Percentiles rank a stretch among this genome's conserved stretches.
These are phyloP conservation scores for Dovyalis caffra DNA, from an alignment of 345 rosid species.

Conservation along the genomic window DNA sequence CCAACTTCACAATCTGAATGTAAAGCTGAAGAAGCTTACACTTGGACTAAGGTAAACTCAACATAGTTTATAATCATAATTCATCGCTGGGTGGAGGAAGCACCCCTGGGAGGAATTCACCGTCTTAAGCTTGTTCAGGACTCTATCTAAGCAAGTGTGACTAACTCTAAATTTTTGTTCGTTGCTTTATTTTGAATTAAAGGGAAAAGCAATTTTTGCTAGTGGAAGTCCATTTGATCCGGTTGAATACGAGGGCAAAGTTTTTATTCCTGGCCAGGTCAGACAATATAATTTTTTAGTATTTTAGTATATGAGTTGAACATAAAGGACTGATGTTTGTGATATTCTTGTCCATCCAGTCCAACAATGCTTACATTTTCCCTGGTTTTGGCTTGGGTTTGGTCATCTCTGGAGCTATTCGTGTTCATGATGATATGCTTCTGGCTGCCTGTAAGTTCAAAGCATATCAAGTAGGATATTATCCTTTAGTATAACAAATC, in stretches of 20 bases:
- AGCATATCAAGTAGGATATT: not conserved
- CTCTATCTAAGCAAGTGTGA: not conserved
- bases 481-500: too few relatives aligned
- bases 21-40: conserved; percentile 93
- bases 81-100: not conserved
- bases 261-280: conserved; percentile 83
- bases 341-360: conserved; percentile 41
- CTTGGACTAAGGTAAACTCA: conserved; percentile 69
- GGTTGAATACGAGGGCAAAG: conserved; percentile 62
- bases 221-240: conserved; percentile 98
- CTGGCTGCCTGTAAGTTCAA: conserved; percentile 86
- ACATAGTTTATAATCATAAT: not conserved
- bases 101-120: not conserved
- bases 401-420: conserved; percentile 88
- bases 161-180: not conserved
- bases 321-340: not conserved
- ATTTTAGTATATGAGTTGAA: conserved; percentile 6
- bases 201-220: conserved; percentile 90
- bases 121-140: not conserved
- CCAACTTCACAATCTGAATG: conserved; percentile 96
- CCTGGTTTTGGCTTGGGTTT: conserved; percentile 93
- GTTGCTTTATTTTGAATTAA: conserved; percentile 9
- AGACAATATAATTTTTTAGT: not conserved
- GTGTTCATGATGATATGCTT: conserved; percentile 89
- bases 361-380: conserved; percentile 93